phyloP scores from a whole-genome alignment of 2,329 filamentous ascomycete genomes.

The Fusarium sp. region DNA sequence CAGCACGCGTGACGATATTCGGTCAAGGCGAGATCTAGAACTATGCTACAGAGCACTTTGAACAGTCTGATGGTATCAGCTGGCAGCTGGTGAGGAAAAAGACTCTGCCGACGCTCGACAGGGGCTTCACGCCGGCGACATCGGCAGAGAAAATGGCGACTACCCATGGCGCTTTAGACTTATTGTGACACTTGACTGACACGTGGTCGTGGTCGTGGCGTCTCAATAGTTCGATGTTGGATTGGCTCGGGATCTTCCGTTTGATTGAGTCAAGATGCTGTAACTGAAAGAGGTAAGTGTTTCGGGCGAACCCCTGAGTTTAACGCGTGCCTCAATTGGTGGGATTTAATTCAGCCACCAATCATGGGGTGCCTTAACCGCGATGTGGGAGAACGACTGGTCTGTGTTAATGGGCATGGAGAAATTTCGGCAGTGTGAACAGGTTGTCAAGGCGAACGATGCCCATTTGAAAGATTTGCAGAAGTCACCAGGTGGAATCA shows the following conservation, averaged over 20 bases:
- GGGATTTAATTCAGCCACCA: background rate
- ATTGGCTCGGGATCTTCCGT: background rate
- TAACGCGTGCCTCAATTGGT: background rate
- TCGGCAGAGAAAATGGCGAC: background rate
- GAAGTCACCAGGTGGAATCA: background rate
- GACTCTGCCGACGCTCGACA: background rate
- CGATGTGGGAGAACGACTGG: background rate
- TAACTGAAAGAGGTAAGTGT: background rate
- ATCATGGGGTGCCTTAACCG: no score
- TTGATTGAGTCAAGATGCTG: background rate
- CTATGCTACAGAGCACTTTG: background rate
- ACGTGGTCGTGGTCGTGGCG: background rate
- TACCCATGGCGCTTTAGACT: background rate
- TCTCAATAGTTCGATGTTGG: background rate
- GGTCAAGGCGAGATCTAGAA: background rate
- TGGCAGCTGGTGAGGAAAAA: background rate
- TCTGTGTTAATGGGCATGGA: background rate
- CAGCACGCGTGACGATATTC: background rate
- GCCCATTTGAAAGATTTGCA: background rate
- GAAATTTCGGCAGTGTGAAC: background rate
- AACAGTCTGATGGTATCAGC: background rate
- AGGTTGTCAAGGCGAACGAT: background rate
- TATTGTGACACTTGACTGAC: background rate
- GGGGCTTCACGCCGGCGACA: background rate
- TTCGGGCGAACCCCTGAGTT: background rate